Evolutionary conservation across 345 rosid genomes (phyloP), one percentile per base, ranked within the genome.

Genomic region (Citrus medica): DNA sequence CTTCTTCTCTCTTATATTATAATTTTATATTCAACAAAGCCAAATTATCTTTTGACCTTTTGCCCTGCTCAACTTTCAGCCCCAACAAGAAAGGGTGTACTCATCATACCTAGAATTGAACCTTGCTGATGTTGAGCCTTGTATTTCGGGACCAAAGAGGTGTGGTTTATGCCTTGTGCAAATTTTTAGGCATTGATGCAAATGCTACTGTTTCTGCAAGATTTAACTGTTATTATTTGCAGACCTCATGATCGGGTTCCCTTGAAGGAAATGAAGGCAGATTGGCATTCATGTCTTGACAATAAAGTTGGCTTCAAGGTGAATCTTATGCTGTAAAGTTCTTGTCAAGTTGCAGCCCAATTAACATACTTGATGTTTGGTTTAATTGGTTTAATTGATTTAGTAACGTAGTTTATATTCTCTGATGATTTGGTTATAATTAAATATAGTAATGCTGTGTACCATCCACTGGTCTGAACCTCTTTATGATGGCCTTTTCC

Each of bases 161-260:
- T 94, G 73, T 70, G 53, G 71, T 81, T 81, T 83, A 30, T 72
- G 35, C 71, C 14, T 61, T 37, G 19, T 30, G n/a, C 60, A 46
- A 22, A 62, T 37, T 37, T 66, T 48, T 40, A 7, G 74, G 6
- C 16, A 21, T 28, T 79, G 69, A 51, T 67, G 72, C 58, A 25
- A 73, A 16, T 33, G 35, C 61, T 73, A 59, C 3, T 24, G 58
- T 70, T 72, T 59, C 3, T 62, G 5, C 28, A 33, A 42, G 30
- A 27, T 71, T 6, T 64, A 75, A 65, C 82, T 76, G 9, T 73
- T 77, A 27, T 76, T 81, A 76, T 73, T 83, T 73, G 48, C 85
- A 96, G 99, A 84, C 99, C 99, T 81, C 99, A 96, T 75, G 99
- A 94, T 79, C 94, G 99, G 67, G 98, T 96, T 83, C 84, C 94